phyloP scores from a whole-genome alignment of 345 rosid species.

The Sisymbrium irio region DNA sequence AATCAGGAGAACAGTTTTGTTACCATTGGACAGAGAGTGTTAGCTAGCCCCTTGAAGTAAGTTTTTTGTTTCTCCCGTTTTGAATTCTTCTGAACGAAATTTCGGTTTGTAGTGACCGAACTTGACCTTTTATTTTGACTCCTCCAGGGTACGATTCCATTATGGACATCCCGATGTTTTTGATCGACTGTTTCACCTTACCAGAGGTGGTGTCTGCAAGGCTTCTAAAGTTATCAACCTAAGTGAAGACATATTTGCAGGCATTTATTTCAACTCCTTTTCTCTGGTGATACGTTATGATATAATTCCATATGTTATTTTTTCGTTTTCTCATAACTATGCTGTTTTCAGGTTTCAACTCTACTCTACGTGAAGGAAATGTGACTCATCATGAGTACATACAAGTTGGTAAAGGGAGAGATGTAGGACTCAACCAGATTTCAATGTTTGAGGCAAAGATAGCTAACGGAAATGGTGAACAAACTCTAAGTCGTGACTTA shows the following conservation, averaged over 20 bases:
- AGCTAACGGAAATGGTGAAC: conserved; percentile 89
- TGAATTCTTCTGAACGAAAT: conserved; percentile 32
- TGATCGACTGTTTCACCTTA: conserved; percentile 85
- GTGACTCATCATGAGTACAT: conserved; percentile 93
- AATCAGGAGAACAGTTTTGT: conserved; percentile 84
- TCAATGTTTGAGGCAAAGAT: conserved; percentile 94
- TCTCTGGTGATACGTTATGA: conserved; percentile 12
- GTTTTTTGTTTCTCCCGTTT: conserved; percentile 23
- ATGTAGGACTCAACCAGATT: conserved; percentile 93
- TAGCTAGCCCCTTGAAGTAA: conserved; percentile 75
- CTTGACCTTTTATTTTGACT: conserved; percentile 5
- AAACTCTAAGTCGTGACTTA: conserved; percentile 81
- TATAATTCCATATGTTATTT: neutral
- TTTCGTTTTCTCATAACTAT: conserved; percentile 6
- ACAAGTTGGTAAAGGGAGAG: conserved; percentile 95
- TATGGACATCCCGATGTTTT: conserved; percentile 96
- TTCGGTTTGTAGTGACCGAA: neutral
- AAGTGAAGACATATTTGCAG: conserved; percentile 92
- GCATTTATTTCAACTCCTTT: conserved; percentile 32
- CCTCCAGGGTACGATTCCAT: conserved; percentile 79
- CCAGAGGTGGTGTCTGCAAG: conserved; percentile 91
- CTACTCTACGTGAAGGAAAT: conserved; percentile 84
- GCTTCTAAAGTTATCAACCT: conserved; percentile 85
- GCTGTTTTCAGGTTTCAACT: conserved; percentile 63
- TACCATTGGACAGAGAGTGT: conserved; percentile 72